phyloP scores from a whole-genome alignment of 495 filamentous ascomycete species.

The Penicillium angulare region DNA sequence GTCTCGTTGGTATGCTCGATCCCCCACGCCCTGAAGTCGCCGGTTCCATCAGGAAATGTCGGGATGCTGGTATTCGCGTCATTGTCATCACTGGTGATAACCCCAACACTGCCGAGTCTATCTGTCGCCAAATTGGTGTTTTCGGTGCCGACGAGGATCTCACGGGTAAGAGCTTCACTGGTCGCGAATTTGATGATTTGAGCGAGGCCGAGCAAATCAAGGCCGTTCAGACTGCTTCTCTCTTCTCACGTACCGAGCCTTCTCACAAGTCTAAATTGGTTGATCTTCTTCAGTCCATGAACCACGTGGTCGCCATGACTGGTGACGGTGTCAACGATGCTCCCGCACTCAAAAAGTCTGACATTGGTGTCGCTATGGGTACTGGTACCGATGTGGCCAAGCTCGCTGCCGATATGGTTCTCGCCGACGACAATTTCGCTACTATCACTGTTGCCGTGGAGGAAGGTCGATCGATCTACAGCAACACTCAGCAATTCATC shows the following conservation, averaged over 20 bases:
- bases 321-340: conserved; percentile 99
- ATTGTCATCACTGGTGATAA: conserved; percentile 99
- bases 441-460: conserved; percentile 96
- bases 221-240: conserved; percentile 79
- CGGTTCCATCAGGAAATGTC: conserved; percentile 81
- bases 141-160: conserved; percentile 83
- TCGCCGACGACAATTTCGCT: conserved; percentile 98
- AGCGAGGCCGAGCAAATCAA: conserved; percentile 74
- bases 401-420: conserved; percentile 97
- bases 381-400: conserved; percentile 97
- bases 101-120: conserved; percentile 93
- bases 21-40: conserved; percentile 94
- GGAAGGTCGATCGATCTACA: conserved; percentile 97
- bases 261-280: conserved; percentile 94
- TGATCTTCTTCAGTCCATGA: conserved; percentile 88
- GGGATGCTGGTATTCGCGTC: conserved; percentile 90
- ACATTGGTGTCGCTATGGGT: conserved; percentile 99
- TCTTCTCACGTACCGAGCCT: conserved; percentile 98
- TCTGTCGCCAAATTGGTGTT: conserved; percentile 95
- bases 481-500: conserved; percentile 99
- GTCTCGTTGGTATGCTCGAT: conserved; percentile 95
- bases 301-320: conserved; percentile 98
- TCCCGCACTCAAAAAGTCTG: conserved; percentile 95
- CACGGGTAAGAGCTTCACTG: conserved; percentile 89
- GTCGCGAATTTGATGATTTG: conserved; percentile 88